Evolutionary conservation across 169 alveolate genomes (phyloP), one percentile per base, ranked within the genome.

Genomic region (Babesia gibsoni): DNA sequence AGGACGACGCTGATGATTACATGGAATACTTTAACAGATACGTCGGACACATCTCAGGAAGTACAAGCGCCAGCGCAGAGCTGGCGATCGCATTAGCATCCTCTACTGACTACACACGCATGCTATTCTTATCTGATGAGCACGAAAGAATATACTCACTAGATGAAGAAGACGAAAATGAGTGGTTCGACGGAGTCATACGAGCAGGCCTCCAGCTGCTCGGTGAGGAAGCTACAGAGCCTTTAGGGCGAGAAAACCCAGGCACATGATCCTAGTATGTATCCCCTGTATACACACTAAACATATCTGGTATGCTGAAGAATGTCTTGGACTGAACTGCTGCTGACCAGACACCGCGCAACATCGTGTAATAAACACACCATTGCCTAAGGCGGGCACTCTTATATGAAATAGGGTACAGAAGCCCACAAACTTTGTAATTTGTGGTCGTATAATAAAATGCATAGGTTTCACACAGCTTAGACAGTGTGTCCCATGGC

Each of bases 141-240:
- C n/a, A 4, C 14, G 8, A 45, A 8, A 35, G n/a, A 12, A 10
- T 18, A 3, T 42, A 37, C 22, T 7, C 53, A 8, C 25, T 33
- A 39, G 77, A 52, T 37, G 86, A 67, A 29, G 86, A 66, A 9
- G 86, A 75, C 7, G 84, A 42, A n/a, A 56, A 77, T 45, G 73
- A 63, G 41, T 77, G 86, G 86, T 59, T 77, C 25, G 86, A 77
- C 14, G 59, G 22, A 16, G 72, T 77, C 23, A 45, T 77, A n/a
- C 67, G 48, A 33, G 53, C 36, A 36, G 86, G 86, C 6, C 67
- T 77, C 8, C 23, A 59, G n/a, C 33, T 65, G 5, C 68, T 77
- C 37, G 46, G 67, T 22, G 67, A 66, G n/a, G 77, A 49, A 9
- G 53, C 25, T 20, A 6, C 14, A 16, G 37, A 7, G 30, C n/a